Conservation (phyloP, 2,329 filamentous ascomycete genomes). For the Apiospora hydei region DNA sequence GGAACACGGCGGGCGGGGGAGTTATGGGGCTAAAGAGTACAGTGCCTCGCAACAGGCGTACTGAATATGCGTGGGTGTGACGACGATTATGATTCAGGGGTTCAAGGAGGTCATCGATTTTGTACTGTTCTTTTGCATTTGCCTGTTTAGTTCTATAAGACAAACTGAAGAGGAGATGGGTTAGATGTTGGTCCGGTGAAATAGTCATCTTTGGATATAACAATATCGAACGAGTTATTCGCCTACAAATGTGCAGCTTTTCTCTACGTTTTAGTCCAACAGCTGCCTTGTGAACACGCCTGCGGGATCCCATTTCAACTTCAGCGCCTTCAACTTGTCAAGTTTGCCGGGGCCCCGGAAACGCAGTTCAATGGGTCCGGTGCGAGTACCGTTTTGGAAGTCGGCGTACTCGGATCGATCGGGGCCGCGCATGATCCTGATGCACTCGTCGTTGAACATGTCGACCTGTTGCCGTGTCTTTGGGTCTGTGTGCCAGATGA, state of each 20-base stretch:
- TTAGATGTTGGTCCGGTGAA: not conserved
- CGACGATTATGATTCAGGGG: not conserved
- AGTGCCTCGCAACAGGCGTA: not conserved
- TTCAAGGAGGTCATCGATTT: not conserved
- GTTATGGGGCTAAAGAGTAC: not conserved
- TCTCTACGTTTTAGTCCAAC: constrained; percentile 38
- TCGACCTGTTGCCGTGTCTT: constrained; percentile 29
- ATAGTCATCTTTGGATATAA: not conserved
- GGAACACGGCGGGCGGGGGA: too few species aligned
- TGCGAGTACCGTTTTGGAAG: constrained; percentile 31
- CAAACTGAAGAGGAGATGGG: not conserved
- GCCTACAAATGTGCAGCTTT: not conserved
- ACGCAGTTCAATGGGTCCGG: constrained; percentile 31
- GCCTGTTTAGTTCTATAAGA: not conserved
- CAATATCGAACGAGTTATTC: too few species aligned
- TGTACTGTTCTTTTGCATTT: not conserved
- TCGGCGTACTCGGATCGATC: constrained; percentile 28
- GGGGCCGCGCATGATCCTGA: constrained; percentile 28
- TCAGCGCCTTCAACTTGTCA: constrained; percentile 35
- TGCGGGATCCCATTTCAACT: constrained; percentile 38
- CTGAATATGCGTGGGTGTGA: not conserved
- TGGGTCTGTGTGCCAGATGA: too few species aligned
- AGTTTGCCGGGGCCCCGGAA: constrained; percentile 31
- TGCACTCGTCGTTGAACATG: constrained; percentile 29
- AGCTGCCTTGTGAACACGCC: constrained; percentile 33